Base-by-base conservation (phyloP, 768 basidiomycete genomes). In the Rhizopogon sp. region DNA sequence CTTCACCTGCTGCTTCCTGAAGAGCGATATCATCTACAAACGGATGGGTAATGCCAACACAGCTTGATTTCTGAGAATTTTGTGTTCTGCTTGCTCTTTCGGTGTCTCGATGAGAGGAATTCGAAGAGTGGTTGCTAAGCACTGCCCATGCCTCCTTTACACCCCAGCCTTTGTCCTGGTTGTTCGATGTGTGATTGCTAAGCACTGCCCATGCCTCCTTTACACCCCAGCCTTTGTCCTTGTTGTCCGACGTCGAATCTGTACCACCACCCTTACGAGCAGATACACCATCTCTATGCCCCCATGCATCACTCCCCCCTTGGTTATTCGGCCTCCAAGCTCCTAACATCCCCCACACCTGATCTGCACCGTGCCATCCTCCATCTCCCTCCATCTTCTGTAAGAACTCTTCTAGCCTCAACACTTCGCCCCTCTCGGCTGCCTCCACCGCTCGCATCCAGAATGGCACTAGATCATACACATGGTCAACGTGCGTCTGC, bases 391-490 rank as follows among this genome's bases (percentile, higher is more conserved):
- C 72, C 63, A 78, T 66, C 55, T 65, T 62, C 43, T 77, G 72
- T 25, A 79, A 66, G 60, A 81, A 81, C 6, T 75, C 71, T 57
- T 77, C 78, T 66, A 80, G 56, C 25, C 65, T 70, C 33, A 74
- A 63, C 43, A 74, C 69, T 41, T 76, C 71, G 4, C 77, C 79
- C 14, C 70, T 69, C 67, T 74, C 71, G 20, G 78, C 81, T 1
- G 78, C 79, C 45, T 73, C 68, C 5, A 83, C 68, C 0, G 75
- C 78, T 11, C 72, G 65, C 43, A 73, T 71, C 82, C 82, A 84
- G 64, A 81, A 83, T 3, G 77, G 76, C 35, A 84, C 74, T 59
- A 80, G 60, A 61, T 81, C 79, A 39, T 68, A 66, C 22, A 80
- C 72, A 10, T 76, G 71, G 56, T 81, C 79, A n/a, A 80, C 73